A percentile compares a stretch with the other conserved stretches of the same genome.
These are phyloP conservation scores for Exophiala mesophila DNA, from an alignment of 2,329 filamentous ascomycete genomes.

Conservation along the genomic window DNA sequence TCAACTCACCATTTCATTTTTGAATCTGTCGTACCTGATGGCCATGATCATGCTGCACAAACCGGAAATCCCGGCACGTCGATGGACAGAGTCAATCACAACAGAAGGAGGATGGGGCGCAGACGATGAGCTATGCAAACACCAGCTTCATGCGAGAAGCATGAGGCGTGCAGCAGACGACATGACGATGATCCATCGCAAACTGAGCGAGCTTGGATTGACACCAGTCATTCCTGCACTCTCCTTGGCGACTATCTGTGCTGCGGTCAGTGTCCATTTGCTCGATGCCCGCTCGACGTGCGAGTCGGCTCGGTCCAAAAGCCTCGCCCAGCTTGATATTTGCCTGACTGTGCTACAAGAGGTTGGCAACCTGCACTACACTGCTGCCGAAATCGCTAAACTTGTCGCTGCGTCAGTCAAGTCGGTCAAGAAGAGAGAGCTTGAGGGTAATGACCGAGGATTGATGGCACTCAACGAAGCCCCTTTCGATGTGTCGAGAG, in stretches of 20 bases:
- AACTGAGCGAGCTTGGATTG: background rate
- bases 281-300: constrained; percentile 5
- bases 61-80: constrained; percentile 2
- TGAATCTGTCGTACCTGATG: constrained; percentile 4
- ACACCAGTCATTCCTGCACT: constrained; percentile 4
- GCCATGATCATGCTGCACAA: constrained; percentile 6
- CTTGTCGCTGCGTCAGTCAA: background rate
- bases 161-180: constrained; percentile 5
- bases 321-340: constrained; percentile 3
- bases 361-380: constrained; percentile 5
- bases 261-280: constrained; percentile 7
- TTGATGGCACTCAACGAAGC: background rate
- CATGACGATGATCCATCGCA: constrained; percentile 4
- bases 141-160: constrained; percentile 2
- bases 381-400: constrained; percentile 3
- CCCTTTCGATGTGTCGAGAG: background rate
- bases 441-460: background rate
- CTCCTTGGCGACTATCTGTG: constrained; percentile 2
- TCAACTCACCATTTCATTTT: background rate
- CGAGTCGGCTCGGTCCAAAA: background rate
- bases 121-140: constrained; percentile 3
- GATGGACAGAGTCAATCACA: constrained; percentile 1
- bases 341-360: constrained; percentile 4
- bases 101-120: background rate
- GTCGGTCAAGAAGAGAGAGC: background rate